Evolutionary conservation across 1,284 basidiomycete genomes (phyloP), one percentile per base, ranked within the genome.

Genomic region (Sphagnurus paluster): DNA sequence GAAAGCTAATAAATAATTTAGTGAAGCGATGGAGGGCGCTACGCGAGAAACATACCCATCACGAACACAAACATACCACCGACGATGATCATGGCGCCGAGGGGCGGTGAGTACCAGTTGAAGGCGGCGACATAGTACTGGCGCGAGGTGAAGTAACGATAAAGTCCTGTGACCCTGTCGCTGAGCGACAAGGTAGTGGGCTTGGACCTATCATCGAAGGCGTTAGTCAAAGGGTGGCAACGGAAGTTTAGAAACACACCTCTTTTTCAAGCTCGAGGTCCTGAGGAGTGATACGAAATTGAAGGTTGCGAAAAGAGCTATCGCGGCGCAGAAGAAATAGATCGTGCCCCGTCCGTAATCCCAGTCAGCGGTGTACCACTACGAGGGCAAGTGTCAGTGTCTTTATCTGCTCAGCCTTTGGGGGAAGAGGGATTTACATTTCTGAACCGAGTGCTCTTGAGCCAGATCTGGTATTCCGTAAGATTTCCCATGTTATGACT

Each of bases 71-170:
- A 58, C 43, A 70, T 61, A 2, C 57, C 59, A 0, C 45, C 43
- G 20, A 70, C 58, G 14, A 57, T 55, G 28, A 63, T 5, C 17
- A 68, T 49, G 4, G 60, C 56, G 7, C 63, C 64, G 11, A 65
- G 57, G 2, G 68, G 63, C 3, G 67, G 70, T 21, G 67, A 65
- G 43, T 64, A 66, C 54, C 61, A 66, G 1, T 48, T 29, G 8
- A 67, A 50, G 3, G 35, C 2, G 14, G 45, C 50, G 17, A 64
- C 25, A 32, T 56, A 48, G 37, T 59, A 56, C 37, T 66, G 65
- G 21, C 57, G 56, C 9, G 62, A 55, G 10, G 50, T 51, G 23
- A 60, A 46, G 38, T 56, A 62, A 33, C 64, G 49, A 7, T 49
- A 50, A 14, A 55, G 44, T n/a, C 55, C 67, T 35, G 58, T 49